These are phyloP conservation scores for Coemansia sp. DNA, from an alignment of 192 early-diverging fungal genomes.

Conservation along the genomic window DNA sequence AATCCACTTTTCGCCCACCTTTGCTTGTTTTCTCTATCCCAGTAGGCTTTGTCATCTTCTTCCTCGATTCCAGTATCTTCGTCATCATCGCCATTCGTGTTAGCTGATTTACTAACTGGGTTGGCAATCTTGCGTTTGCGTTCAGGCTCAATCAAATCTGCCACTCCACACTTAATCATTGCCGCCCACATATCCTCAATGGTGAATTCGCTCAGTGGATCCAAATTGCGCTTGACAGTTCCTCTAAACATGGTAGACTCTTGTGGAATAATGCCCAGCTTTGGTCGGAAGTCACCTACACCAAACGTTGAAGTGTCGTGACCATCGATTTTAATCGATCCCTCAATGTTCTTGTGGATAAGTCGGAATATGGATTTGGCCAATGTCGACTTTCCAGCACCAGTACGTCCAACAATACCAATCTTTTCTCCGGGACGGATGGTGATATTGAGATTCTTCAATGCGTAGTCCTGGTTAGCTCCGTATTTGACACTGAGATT, in stretches of 20 bases:
- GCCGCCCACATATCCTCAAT: constrained; percentile 68
- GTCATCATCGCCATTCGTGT: background rate
- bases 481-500: constrained; percentile 66
- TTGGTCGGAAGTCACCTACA: constrained; percentile 40
- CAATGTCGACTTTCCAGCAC: constrained; percentile 70
- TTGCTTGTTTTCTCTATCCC: background rate
- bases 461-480: constrained; percentile 46
- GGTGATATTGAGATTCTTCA: constrained; percentile 62
- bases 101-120: background rate
- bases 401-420: constrained; percentile 77
- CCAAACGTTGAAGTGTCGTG: constrained; percentile 68
- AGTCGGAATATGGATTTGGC: constrained; percentile 68
- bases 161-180: constrained; percentile 28
- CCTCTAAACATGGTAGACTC: constrained; percentile 68
- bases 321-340: constrained; percentile 72
- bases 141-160: background rate
- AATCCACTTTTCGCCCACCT: background rate
- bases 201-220: constrained; percentile 56
- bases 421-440: constrained; percentile 66
- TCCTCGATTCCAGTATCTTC: background rate
- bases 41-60: too few species aligned
- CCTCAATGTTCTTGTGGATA: constrained; percentile 50
- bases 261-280: constrained; percentile 66
- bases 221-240: constrained; percentile 66
- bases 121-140: background rate